Base-by-base conservation (phyloP, 352 stramenopile species). In the Globisporangium perplexum region DNA sequence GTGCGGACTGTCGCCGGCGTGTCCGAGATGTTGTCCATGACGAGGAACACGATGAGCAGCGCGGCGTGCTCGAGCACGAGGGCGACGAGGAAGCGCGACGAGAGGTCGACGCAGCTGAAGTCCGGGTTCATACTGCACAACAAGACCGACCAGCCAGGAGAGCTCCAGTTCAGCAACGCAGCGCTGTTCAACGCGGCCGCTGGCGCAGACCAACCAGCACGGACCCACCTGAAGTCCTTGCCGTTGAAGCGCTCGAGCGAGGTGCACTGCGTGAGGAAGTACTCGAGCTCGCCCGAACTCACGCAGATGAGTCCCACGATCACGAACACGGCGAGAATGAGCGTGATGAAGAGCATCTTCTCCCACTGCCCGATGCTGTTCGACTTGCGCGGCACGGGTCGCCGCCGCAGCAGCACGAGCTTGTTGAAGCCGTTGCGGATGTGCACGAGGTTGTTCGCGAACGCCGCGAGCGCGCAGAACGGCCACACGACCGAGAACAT, bases 401-500 rank as follows among this genome's bases (percentile, higher is more conserved):
- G 69, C 12, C 83, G 71, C 26, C 77, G 74, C 22, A 88, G 68
- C 17, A 94, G 44, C 28, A 89, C 77, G 1, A 94, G 68, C 45
- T 91, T 94, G 64, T 85, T 77, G 63, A 91, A 93, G 28, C 78
- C 81, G 46, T 93, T 93, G 45, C 82, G 78, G 54, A 93, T 90
- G 46, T 93, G 83, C 31, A 93, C 68, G 14, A 83, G 53, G 52
- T 93, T 93, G 71, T 93, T 93, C 24, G 69, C 75, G 23, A 93
- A 65, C 6, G 75, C 83, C 8, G 79, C 79, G 31, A 94, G 67
- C 12, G 78, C 79, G 46, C 83, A 94, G 52, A 94, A 92, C 31
- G 83, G 83, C 83, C 81, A 94, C 38, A 94, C 79, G 24, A 90
- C 78, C 1, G 83, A 94, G 62, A 94, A 92, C 83, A 94, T 94